Evolutionary conservation across 805 yeast species (phyloP).

Genomic region (Torulaspora delbrueckii): DNA sequence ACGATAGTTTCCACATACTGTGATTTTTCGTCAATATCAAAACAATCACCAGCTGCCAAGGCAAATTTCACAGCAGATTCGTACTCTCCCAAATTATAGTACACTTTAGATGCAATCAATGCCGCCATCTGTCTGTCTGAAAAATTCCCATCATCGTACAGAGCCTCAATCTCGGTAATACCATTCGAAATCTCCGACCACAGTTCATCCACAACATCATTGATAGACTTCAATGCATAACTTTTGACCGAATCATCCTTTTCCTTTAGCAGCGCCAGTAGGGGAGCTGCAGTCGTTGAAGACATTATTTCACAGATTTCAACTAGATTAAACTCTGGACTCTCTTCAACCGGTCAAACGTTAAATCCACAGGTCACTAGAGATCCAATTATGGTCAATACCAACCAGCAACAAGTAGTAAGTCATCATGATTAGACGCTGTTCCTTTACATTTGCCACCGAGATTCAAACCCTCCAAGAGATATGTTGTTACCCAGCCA

Average conservation of each 20-base stretch:
- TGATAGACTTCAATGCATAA: constrained; percentile 79
- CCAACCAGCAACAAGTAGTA: neutral
- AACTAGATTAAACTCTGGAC: neutral
- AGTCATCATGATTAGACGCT: constrained; percentile 1
- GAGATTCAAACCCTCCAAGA: constrained; percentile 2
- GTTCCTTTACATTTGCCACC: constrained; percentile 22
- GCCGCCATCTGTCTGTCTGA: constrained; percentile 82
- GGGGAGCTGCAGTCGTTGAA: constrained; percentile 83
- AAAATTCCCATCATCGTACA: constrained; percentile 79
- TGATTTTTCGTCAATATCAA: constrained; percentile 64
- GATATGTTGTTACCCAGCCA: constrained; percentile 5
- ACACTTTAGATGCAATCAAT: constrained; percentile 81
- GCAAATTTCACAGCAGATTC: constrained; percentile 87
- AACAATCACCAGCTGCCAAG: constrained; percentile 73
- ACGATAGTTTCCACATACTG: constrained; percentile 92
- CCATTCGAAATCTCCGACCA: constrained; percentile 98
- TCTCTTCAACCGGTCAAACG: too few species aligned
- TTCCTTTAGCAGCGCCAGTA: constrained; percentile 83
- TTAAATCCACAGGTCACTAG: neutral
- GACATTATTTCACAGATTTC: constrained; percentile 32
- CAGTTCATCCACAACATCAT: constrained; percentile 77
- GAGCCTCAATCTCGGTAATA: constrained; percentile 80
- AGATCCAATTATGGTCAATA: neutral
- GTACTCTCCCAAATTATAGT: constrained; percentile 89
- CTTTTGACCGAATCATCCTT: constrained; percentile 69